Evolutionary conservation across 257 asterid genomes (phyloP), one percentile per base, ranked within the genome.

Genomic region (Lithospermum erythrorhizon): DNA sequence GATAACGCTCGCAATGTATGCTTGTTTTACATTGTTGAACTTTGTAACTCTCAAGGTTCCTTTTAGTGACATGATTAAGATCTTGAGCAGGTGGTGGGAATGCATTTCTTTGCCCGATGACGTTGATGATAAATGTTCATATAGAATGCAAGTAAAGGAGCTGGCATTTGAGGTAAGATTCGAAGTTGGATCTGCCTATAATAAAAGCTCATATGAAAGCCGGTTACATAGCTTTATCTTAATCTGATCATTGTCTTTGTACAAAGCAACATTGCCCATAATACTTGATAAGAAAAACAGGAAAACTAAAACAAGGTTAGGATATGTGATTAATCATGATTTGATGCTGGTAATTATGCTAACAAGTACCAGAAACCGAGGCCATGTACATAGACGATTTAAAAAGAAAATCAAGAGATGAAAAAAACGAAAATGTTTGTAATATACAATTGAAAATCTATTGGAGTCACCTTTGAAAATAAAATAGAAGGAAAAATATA

Each of bases 101-200:
- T 84, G 95, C 80, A 72, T 89, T 72, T 83, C 95, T 59, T 81
- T 86, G 65, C 96, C 98, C 3, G 93, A 76, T 51, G 98, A 91
- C 77, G 79, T 91, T 67, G 87, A 84, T 58, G 81, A 86, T 62
- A 95, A 88, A 76, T 72, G 71, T 49, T 73, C 79, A 57, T 86
- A 86, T 68, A 81, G 96, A 75, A 65, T 66, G 80, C 90, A 88
- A 71, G 74, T 88, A 73, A 88, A 83, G 78, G 83, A 86, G 79
- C 76, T 91, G 72, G 96, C 98, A 11, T 81, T 72, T 69, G 81
- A 72, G 95, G 98, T 91, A 76, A 80, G 70, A 67, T 65, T 72
- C 47, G 22, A 54, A 45, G 22, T 19, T 6, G 57, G 57, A 19
- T 22, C 57, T 22, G 3, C 24, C 25, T 41, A 41, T 11, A 41